Percentiles rank a stretch among this genome's conserved stretches.
These are phyloP conservation scores for Candida parachauliodes DNA, from an alignment of 805 yeast genomes.

Conservation along the genomic window DNA sequence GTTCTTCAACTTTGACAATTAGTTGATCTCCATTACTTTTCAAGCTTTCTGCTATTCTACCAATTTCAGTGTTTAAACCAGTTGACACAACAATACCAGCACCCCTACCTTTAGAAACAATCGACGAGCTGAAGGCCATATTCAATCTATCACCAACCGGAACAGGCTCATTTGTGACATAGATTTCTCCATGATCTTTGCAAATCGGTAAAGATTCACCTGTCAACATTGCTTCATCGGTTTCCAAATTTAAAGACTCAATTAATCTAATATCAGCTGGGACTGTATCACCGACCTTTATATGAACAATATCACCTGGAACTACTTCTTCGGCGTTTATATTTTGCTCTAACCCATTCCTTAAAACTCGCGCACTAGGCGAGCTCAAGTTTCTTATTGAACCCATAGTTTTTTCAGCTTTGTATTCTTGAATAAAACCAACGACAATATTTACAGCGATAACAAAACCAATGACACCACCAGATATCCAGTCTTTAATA, in stretches of 20 bases:
- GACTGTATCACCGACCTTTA: slow-evolving; percentile 68
- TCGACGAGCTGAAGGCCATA: slow-evolving; percentile 66
- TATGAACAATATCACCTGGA: slow-evolving; percentile 66
- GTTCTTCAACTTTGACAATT: slow-evolving; percentile 38
- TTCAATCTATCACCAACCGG: slow-evolving; percentile 75
- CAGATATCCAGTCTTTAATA: slow-evolving; percentile 75
- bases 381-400: slow-evolving; percentile 64
- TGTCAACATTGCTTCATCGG: slow-evolving; percentile 64
- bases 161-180: slow-evolving; percentile 26
- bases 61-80: slow-evolving; percentile 73
- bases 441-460: slow-evolving; percentile 59
- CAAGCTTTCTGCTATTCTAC: slow-evolving; percentile 63
- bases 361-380: slow-evolving; percentile 64
- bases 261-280: slow-evolving; percentile 71
- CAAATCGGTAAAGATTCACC: slow-evolving; percentile 66
- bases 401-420: slow-evolving; percentile 78
- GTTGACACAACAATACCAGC: slow-evolving; percentile 64
- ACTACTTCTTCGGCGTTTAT: slow-evolving; percentile 63
- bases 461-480: slow-evolving; percentile 74
- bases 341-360: slow-evolving; percentile 55
- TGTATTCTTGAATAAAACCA: slow-evolving; percentile 67
- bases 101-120: slow-evolving; percentile 73
- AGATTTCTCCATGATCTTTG: slow-evolving; percentile 45
- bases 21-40: slow-evolving; percentile 37
- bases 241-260: slow-evolving; percentile 60